A percentile compares a stretch with the other conserved stretches of the same genome.
These are phyloP conservation scores for Nakaseomyces bracarensis DNA, from an alignment of 1,139 yeast species.

Conservation along the genomic window DNA sequence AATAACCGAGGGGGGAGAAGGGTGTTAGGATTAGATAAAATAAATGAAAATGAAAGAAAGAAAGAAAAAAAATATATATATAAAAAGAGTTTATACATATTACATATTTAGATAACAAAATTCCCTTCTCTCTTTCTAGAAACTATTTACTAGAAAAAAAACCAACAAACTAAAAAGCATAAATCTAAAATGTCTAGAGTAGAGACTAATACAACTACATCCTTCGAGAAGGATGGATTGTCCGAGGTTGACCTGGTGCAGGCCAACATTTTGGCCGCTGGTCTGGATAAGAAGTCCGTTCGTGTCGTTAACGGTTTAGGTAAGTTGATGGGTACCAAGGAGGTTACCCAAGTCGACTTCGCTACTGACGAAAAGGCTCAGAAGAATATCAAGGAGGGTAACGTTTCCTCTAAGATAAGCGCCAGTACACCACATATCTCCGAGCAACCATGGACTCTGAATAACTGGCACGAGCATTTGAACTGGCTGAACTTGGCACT, in stretches of 20 bases:
- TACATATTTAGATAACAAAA: not conserved
- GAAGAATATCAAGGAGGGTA: conserved; percentile 9
- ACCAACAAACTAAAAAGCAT: not conserved
- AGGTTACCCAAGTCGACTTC: conserved; percentile 54
- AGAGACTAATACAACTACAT: conserved; percentile 3
- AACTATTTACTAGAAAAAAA: not conserved
- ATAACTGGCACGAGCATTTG: conserved; percentile 80
- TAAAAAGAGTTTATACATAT: no score
- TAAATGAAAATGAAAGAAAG: no score
- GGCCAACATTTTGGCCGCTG: conserved; percentile 84
- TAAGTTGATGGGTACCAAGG: conserved; percentile 69
- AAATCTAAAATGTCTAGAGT: conserved; percentile 2
- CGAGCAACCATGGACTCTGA: conserved; percentile 81
- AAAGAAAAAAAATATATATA: no score
- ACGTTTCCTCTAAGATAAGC: conserved; percentile 16
- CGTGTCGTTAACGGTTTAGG: conserved; percentile 76
- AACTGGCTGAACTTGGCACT: conserved; percentile 89
- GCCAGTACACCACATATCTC: conserved; percentile 53
- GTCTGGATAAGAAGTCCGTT: conserved; percentile 60
- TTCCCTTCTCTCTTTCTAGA: not conserved
- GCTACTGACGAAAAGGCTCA: conserved; percentile 47
- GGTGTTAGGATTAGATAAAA: no score
- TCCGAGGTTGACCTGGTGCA: conserved; percentile 56
- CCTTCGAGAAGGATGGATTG: conserved; percentile 30
- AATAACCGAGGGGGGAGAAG: no score